A percentile compares a stretch with the other conserved stretches of the same genome.
Evolutionary conservation across 495 filamentous ascomycete genomes (phyloP).

Genomic region (Saxophila tyrrhenica): DNA sequence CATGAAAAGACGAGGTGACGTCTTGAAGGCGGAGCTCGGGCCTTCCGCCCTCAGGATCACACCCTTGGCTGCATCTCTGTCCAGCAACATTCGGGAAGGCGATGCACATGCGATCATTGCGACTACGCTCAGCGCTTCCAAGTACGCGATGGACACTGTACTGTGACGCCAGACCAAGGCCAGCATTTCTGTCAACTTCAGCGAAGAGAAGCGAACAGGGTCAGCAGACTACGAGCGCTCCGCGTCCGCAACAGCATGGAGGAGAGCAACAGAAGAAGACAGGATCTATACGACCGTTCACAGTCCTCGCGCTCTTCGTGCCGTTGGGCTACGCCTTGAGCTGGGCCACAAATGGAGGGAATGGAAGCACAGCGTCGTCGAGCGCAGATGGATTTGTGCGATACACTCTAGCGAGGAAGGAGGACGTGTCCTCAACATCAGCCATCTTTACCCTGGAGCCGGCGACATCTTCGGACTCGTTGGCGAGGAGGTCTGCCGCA

Average conservation of each 20-base stretch:
- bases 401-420: conserved; percentile 47
- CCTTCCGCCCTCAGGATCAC: neutral
- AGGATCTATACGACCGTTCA: neutral
- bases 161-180: neutral
- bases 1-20: too few relatives aligned
- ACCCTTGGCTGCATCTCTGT: neutral
- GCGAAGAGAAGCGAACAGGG: neutral
- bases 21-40: neutral
- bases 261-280: neutral
- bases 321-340: neutral
- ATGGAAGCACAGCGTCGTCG: neutral
- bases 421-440: conserved; percentile 61
- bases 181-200: neutral
- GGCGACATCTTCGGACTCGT: conserved; percentile 20
- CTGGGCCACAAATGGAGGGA: neutral
- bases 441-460: conserved; percentile 59
- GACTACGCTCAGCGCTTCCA: neutral
- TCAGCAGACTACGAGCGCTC: neutral
- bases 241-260: neutral
- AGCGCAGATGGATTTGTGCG: conserved; percentile 8
- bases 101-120: neutral
- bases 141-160: neutral
- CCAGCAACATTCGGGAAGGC: neutral
- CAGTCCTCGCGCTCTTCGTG: neutral
- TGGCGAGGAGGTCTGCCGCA: conserved; percentile 36